phyloP scores from a whole-genome alignment of 2,329 filamentous ascomycete species.

The Botrytis galanthina region DNA sequence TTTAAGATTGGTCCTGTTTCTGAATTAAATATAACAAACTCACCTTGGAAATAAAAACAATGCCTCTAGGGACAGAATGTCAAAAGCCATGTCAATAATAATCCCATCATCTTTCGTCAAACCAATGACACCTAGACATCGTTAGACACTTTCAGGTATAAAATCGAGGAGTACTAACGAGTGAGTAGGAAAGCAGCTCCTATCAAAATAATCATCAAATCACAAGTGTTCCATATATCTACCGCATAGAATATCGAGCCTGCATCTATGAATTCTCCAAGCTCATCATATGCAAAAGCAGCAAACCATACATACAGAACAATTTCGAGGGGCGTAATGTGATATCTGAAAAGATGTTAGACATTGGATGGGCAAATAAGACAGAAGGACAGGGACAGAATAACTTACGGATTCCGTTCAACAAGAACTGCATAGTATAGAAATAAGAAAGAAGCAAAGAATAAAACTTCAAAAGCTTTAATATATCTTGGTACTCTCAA shows the following conservation, averaged over 20 bases:
- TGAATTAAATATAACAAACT: too few relatives aligned
- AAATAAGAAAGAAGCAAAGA: slow-evolving; percentile 72
- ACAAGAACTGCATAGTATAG: slow-evolving; percentile 87
- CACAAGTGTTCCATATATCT: slow-evolving; percentile 78
- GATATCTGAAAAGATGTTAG: slow-evolving; percentile 38
- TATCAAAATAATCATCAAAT: slow-evolving; percentile 70
- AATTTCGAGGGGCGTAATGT: slow-evolving; percentile 67
- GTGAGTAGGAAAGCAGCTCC: slow-evolving; percentile 68
- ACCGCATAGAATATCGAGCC: slow-evolving; percentile 82
- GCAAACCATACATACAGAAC: slow-evolving; percentile 82
- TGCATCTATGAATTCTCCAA: slow-evolving; percentile 81
- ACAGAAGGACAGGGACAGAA: not conserved
- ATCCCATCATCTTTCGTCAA: slow-evolving; percentile 60
- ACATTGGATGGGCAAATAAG: not conserved
- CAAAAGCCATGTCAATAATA: slow-evolving; percentile 80
- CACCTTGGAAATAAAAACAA: too few relatives aligned
- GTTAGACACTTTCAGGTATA: slow-evolving; percentile 14
- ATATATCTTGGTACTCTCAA: slow-evolving; percentile 79
- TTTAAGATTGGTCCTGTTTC: too few relatives aligned
- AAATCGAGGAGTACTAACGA: slow-evolving; percentile 52
- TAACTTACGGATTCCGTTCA: slow-evolving; percentile 57
- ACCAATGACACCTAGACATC: slow-evolving; percentile 59
- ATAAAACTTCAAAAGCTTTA: slow-evolving; percentile 79
- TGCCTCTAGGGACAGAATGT: slow-evolving; percentile 72
- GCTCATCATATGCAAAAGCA: slow-evolving; percentile 83